These are phyloP conservation scores for Penicillium subrubescens DNA, from an alignment of 495 filamentous ascomycete species.

Conservation along the genomic window DNA sequence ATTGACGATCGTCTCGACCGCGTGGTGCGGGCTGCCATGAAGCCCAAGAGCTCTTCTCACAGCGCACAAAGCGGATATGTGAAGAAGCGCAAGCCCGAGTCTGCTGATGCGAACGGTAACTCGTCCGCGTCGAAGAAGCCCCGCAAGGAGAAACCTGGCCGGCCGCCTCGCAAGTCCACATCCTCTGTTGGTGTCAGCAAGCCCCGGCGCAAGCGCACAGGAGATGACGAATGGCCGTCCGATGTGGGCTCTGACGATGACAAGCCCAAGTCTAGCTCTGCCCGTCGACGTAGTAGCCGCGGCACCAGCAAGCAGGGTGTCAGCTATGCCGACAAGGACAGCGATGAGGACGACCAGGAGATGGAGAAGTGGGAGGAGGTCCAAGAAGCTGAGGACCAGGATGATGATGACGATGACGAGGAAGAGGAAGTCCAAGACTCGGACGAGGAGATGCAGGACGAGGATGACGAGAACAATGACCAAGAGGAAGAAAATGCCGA, in stretches of 20 bases:
- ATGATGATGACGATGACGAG: constrained; percentile 36
- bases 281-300: constrained; percentile 46
- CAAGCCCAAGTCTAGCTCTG: constrained; percentile 26
- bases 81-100: constrained; percentile 55
- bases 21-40: constrained; percentile 54
- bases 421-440: constrained; percentile 27
- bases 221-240: constrained; percentile 47
- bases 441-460: constrained; percentile 20
- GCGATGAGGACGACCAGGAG: constrained; percentile 57
- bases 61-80: constrained; percentile 20
- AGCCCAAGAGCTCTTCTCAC: constrained; percentile 37
- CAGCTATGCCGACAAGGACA: constrained; percentile 60
- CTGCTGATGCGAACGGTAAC: constrained; percentile 33
- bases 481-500: constrained; percentile 23
- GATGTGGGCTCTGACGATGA: constrained; percentile 34
- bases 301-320: constrained; percentile 30
- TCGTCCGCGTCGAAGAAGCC: constrained; percentile 46
- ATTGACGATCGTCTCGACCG: constrained; percentile 76
- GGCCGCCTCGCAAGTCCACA: constrained; percentile 44
- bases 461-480: constrained; percentile 21
- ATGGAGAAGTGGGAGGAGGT: constrained; percentile 46
- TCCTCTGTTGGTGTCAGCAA: constrained; percentile 37
- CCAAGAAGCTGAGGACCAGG: constrained; percentile 26
- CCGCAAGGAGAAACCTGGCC: constrained; percentile 37
- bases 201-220: constrained; percentile 47